These are phyloP conservation scores for Neonectria neomacrospora DNA, from an alignment of 2,329 filamentous ascomycete genomes.

Conservation along the genomic window DNA sequence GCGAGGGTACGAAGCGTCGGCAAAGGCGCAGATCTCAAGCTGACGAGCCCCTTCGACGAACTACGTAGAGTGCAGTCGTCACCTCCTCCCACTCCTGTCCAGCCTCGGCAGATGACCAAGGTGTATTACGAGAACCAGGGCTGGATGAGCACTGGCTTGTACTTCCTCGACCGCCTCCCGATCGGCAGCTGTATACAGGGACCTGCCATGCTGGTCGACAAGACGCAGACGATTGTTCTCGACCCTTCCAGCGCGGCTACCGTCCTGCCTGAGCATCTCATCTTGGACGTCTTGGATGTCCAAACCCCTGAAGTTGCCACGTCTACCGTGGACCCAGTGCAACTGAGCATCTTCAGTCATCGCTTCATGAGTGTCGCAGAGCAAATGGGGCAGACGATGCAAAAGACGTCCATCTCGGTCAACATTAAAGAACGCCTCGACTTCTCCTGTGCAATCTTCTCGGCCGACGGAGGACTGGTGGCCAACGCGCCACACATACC, in stretches of 20 bases:
- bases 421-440: constrained; percentile 86
- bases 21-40: constrained; percentile 14
- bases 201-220: constrained; percentile 69
- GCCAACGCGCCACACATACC: constrained; percentile 37
- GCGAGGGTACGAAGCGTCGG: constrained; percentile 13
- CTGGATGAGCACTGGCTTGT: constrained; percentile 40
- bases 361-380: constrained; percentile 88
- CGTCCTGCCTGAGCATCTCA: constrained; percentile 50
- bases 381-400: constrained; percentile 82
- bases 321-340: constrained; percentile 70
- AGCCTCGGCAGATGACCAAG: constrained; percentile 1
- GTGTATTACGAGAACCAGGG: constrained; percentile 25
- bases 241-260: constrained; percentile 54
- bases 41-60: constrained; percentile 12
- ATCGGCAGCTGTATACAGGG: constrained; percentile 38
- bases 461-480: constrained; percentile 57
- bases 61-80: constrained; percentile 5
- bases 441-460: constrained; percentile 84
- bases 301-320: constrained; percentile 21
- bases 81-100: not conserved
- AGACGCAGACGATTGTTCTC: constrained; percentile 79
- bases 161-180: constrained; percentile 35
- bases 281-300: constrained; percentile 45
- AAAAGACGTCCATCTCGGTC: constrained; percentile 80
- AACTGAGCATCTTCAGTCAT: constrained; percentile 81